These are phyloP conservation scores for Entomophthora muscae DNA, from an alignment of 371 early-diverging fungal species.

Conservation along the genomic window DNA sequence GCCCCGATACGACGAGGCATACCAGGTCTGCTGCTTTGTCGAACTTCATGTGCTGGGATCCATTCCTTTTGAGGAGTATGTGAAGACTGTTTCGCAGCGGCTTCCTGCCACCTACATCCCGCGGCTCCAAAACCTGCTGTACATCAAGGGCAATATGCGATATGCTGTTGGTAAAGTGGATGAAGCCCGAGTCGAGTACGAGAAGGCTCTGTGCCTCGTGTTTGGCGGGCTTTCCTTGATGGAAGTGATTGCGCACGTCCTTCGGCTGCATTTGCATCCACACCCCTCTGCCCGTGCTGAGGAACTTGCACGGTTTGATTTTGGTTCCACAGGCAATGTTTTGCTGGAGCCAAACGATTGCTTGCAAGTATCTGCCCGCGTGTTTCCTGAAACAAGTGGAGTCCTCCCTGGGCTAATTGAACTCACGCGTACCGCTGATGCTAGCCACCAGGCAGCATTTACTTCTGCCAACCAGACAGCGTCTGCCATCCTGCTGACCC, in stretches of 20 bases:
- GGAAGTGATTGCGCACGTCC: conserved; percentile 22
- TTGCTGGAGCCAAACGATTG: conserved; percentile 50
- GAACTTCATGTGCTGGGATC: conserved; percentile 35
- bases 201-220: conserved; percentile 48
- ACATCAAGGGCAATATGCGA: conserved; percentile 66
- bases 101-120: conserved; percentile 17
- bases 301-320: conserved; percentile 1
- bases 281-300: neutral
- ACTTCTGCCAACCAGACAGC: conserved; percentile 58
- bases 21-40: conserved; percentile 61
- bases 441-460: conserved; percentile 12
- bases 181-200: conserved; percentile 61
- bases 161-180: conserved; percentile 52
- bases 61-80: conserved; percentile 11
- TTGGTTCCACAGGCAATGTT: conserved; percentile 15
- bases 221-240: conserved; percentile 45
- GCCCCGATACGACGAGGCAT: conserved; percentile 56
- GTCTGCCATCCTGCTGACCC: conserved; percentile 54
- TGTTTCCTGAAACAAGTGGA: conserved; percentile 42
- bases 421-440: conserved; percentile 15
- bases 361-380: conserved; percentile 25
- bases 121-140: conserved; percentile 56
- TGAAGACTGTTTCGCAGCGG: neutral
- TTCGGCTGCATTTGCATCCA: conserved; percentile 2
- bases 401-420: conserved; percentile 33